phyloP scores from a whole-genome alignment of 495 filamentous ascomycete genomes.

The Achaetomiella virescens region DNA sequence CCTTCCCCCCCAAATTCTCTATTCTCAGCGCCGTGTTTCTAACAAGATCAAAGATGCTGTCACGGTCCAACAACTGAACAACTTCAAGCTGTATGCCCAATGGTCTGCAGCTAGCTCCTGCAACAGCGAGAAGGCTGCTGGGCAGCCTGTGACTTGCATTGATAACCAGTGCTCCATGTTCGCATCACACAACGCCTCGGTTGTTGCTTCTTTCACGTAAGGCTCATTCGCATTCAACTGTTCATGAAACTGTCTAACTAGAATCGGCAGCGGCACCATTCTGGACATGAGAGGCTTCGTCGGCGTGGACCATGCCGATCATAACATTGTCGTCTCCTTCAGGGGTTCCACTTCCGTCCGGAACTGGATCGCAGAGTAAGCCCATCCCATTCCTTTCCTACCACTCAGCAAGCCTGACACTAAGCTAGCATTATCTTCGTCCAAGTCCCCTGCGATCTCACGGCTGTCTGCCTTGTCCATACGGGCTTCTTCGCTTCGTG shows the following conservation, averaged over 20 bases:
- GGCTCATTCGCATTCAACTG: conserved; percentile 6
- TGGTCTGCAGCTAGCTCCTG: conserved; percentile 70
- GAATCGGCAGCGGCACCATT: conserved; percentile 36
- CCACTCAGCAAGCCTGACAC: conserved; percentile 2
- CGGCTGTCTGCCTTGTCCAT: conserved; percentile 32
- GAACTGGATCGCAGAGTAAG: conserved; percentile 63
- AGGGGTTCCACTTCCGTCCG: conserved; percentile 56
- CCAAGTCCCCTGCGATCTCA: conserved; percentile 28
- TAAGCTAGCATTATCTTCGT: conserved; percentile 26
- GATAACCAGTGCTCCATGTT: conserved; percentile 55
- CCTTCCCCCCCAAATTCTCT: not conserved
- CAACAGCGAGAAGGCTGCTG: conserved; percentile 44
- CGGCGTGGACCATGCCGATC: conserved; percentile 56
- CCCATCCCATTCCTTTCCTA: conserved; percentile 13
- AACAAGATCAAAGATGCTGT: conserved; percentile 14
- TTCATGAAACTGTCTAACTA: not conserved
- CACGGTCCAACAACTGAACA: conserved; percentile 35
- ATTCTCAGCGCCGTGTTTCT: not conserved
- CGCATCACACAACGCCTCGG: conserved; percentile 47
- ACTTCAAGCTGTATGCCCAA: conserved; percentile 59
- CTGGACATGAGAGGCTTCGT: conserved; percentile 66
- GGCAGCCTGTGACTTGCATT: conserved; percentile 51
- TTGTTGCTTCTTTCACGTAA: conserved; percentile 57
- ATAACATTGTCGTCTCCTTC: conserved; percentile 61
- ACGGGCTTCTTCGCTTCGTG: conserved; percentile 36